phyloP scores from a whole-genome alignment of 2,329 filamentous ascomycete species.

The Alternaria brassicicola region DNA sequence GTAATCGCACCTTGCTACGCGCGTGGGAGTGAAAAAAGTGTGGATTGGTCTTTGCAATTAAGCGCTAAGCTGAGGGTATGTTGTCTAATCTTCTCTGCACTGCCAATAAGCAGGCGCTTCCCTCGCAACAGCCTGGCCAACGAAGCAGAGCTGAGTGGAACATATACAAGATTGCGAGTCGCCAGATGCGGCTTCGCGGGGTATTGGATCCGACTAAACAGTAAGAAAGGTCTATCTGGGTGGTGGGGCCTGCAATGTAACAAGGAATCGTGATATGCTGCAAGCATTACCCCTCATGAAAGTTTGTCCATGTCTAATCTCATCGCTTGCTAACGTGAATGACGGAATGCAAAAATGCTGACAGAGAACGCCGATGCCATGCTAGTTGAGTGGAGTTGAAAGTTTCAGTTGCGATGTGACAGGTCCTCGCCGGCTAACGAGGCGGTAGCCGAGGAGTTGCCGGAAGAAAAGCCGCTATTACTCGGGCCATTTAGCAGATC shows the following conservation, averaged over 20 bases:
- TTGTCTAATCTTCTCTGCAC: constrained; percentile 32
- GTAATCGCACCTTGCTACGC: constrained; percentile 30
- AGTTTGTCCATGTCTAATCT: constrained; percentile 36
- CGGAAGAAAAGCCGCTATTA: constrained; percentile 70
- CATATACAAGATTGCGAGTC: constrained; percentile 45
- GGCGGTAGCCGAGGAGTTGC: constrained; percentile 76
- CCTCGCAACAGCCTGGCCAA: constrained; percentile 22
- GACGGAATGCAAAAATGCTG: constrained; percentile 39
- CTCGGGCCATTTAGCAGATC: constrained; percentile 71
- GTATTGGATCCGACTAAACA: constrained; percentile 44
- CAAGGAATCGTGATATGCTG: constrained; percentile 40
- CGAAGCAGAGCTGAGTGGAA: constrained; percentile 35
- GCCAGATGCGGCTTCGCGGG: constrained; percentile 37
- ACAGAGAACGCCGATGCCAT: constrained; percentile 40
- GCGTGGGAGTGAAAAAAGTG: constrained; percentile 8
- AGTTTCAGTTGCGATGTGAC: constrained; percentile 42
- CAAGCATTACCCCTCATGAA: constrained; percentile 32
- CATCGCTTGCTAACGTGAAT: constrained; percentile 45
- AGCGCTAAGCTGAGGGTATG: constrained; percentile 39
- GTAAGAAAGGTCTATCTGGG: constrained; percentile 34
- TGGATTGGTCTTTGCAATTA: constrained; percentile 40
- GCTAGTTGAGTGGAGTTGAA: constrained; percentile 22
- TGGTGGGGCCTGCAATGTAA: constrained; percentile 16
- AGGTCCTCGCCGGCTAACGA: constrained; percentile 70
- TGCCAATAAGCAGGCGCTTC: constrained; percentile 38